Base-by-base conservation (phyloP, 805 yeast genomes). In the Candida broadrunensis region DNA sequence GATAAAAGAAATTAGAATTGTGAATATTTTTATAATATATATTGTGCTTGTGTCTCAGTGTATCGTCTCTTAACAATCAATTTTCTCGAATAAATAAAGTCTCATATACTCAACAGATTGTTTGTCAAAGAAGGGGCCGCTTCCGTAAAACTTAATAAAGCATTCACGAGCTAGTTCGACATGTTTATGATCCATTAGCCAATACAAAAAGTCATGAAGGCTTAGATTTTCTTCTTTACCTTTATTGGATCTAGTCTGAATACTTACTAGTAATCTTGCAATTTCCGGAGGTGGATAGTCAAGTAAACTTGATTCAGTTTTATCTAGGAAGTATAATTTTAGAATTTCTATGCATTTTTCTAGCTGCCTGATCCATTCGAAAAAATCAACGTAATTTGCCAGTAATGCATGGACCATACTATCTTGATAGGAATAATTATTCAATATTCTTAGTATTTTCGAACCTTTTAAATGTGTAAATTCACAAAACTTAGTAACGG, bases 251-350 rank as follows among this genome's bases (percentile, higher is more conserved):
- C 17, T 18, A 4, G 7, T 15, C 18, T 29, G 32, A 15, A 29
- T 29, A 14, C n/a, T 13, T 29, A 29, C 9, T 4, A 29, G 5
- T n/a, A 15, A 4, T 15, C 14, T 15, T 6, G 32, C 32, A 3
- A 29, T 15, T 8, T 14, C 32, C 3, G 18, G 17, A 5, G 32
- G 32, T 29, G 32, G 13, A 29, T 29, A 8, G 13, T 29, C 18
- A 14, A 14, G 17, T 7, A 29, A 29, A 5, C 14, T 29, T 7
- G 14, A 5, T 5, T 29, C 32, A 5, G 17, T 5, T 11, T 29
- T 17, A 24, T 50, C 52, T 24, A 50, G 49, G 32, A 37, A 52
- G 26, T 41, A 52, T 16, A 44, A 40, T 21, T 34, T 15, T 21
- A 50, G 36, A 5, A 52, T 17, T 23, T 29, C 13, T 13, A 29